A percentile compares a stretch with the other conserved stretches of the same genome.
Conservation (phyloP, 1,284 basidiomycete genomes). For the Malassezia brasiliensis region DNA sequence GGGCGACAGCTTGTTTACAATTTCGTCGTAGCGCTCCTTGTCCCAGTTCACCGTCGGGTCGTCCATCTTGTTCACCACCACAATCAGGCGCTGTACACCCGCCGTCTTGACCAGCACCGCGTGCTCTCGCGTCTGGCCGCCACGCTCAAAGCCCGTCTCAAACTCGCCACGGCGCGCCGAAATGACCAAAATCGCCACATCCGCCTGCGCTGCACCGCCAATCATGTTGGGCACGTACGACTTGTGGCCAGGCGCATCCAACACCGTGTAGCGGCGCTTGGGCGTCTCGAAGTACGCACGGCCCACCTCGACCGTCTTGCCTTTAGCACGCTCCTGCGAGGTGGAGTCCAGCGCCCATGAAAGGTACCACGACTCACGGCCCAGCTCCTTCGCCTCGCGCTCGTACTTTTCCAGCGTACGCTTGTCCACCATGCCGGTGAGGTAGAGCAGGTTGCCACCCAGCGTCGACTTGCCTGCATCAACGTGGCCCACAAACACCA, state of each 20-base stretch:
- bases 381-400: conserved; percentile 45
- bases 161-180: conserved; percentile 46
- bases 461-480: conserved; percentile 48
- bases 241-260: conserved; percentile 48
- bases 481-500: conserved; percentile 48
- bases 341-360: conserved; percentile 48
- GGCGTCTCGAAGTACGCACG: conserved; percentile 47
- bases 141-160: conserved; percentile 46
- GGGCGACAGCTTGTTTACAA: conserved; percentile 39
- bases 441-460: conserved; percentile 45
- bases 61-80: conserved; percentile 49
- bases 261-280: conserved; percentile 46
- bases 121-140: conserved; percentile 48
- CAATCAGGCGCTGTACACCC: conserved; percentile 45
- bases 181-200: conserved; percentile 46
- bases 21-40: conserved; percentile 44
- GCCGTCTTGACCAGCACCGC: conserved; percentile 48
- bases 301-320: conserved; percentile 48
- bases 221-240: conserved; percentile 47
- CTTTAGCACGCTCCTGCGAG: conserved; percentile 45
- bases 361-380: conserved; percentile 46
- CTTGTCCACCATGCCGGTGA: conserved; percentile 48
- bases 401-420: conserved; percentile 48
- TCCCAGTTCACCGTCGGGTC: conserved; percentile 45
- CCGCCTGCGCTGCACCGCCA: conserved; percentile 46